A percentile compares a stretch with the other conserved stretches of the same genome.
These are phyloP conservation scores for Lecanicillium sp. DNA, from an alignment of 2,329 filamentous ascomycete species.

Conservation along the genomic window DNA sequence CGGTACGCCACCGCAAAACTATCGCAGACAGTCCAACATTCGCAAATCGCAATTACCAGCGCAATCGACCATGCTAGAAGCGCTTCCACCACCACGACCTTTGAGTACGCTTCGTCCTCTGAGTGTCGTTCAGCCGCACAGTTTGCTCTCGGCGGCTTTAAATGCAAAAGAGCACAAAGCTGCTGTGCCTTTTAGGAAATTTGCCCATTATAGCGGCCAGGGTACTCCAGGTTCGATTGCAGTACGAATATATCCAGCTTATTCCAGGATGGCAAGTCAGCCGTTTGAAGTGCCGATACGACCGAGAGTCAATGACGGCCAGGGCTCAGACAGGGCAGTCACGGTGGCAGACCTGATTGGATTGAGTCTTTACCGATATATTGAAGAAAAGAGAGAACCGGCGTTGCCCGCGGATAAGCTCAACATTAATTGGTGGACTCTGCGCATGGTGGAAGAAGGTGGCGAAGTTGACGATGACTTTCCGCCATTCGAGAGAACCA, in stretches of 20 bases:
- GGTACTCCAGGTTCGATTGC: conserved; percentile 70
- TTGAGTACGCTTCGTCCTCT: conserved; percentile 54
- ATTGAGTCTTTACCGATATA: conserved; percentile 68
- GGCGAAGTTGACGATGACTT: conserved; percentile 84
- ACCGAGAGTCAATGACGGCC: conserved; percentile 60
- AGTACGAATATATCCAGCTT: conserved; percentile 70
- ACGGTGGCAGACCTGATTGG: conserved; percentile 78
- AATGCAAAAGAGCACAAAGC: conserved; percentile 64
- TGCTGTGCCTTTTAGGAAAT: conserved; percentile 66
- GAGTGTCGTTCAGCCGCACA: conserved; percentile 63
- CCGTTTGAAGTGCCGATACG: conserved; percentile 66
- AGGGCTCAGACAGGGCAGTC: conserved; percentile 52
- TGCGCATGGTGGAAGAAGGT: conserved; percentile 78
- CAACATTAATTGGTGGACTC: conserved; percentile 75
- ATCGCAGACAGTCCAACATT: conserved; percentile 55
- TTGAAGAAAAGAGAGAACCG: conserved; percentile 67
- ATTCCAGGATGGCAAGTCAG: conserved; percentile 55
- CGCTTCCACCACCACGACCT: conserved; percentile 64
- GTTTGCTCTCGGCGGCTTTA: conserved; percentile 63
- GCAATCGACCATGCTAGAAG: conserved; percentile 51
- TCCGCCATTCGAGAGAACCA: conserved; percentile 66
- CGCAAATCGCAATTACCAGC: conserved; percentile 51
- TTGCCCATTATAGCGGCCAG: conserved; percentile 68
- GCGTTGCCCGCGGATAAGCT: conserved; percentile 55
- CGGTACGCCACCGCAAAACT: conserved; percentile 55